Conservation (phyloP, 1,139 yeast species). For the Diutina scorzettiae region DNA sequence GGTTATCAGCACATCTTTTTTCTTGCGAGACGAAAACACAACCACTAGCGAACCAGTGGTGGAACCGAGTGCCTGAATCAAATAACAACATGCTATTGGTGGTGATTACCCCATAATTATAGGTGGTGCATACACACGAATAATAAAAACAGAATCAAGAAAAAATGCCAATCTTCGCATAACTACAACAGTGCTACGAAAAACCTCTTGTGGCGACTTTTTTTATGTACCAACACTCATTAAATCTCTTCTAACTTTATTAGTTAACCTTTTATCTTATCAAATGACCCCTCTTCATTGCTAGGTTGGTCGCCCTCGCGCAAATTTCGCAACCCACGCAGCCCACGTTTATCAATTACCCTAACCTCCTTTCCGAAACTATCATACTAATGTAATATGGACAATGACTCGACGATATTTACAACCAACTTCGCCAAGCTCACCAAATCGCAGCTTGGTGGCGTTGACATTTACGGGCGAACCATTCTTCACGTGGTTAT, state of each 20-base stretch:
- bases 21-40: slow-evolving; percentile 9
- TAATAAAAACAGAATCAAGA: too few species aligned
- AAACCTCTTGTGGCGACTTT: too few species aligned
- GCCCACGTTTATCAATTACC: not conserved
- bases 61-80: not conserved
- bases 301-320: too few species aligned
- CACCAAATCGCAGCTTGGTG: slow-evolving; percentile 28
- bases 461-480: slow-evolving; percentile 67
- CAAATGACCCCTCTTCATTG: too few species aligned
- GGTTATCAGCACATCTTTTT: slow-evolving; percentile 39
- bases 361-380: not conserved
- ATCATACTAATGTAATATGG: slow-evolving; percentile 5
- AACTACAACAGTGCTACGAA: too few species aligned
- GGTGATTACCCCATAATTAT: too few species aligned
- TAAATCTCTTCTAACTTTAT: too few species aligned
- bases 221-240: too few species aligned
- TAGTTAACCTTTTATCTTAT: too few species aligned
- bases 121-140: too few species aligned
- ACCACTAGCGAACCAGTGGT: not conserved
- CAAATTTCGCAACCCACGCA: slow-evolving; percentile 5
- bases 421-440: slow-evolving; percentile 15
- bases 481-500: slow-evolving; percentile 50
- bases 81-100: too few species aligned
- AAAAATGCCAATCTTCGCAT: too few species aligned
- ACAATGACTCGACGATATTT: slow-evolving; percentile 1